Conservation (phyloP, 495 filamentous ascomycete genomes). For the Durotheca rogersii region DNA sequence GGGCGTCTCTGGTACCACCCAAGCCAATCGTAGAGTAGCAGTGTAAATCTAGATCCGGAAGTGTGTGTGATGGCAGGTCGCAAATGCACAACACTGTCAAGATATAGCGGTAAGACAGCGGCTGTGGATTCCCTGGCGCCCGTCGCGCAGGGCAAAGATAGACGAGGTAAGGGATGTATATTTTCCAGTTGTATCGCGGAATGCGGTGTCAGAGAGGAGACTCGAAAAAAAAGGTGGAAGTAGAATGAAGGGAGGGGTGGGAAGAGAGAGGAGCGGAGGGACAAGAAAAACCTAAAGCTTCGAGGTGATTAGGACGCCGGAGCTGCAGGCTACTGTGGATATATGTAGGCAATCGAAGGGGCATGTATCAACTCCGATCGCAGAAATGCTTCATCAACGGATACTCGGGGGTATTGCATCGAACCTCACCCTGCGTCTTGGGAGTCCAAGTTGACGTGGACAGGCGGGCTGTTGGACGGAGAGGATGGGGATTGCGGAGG, state of each 20-base stretch:
- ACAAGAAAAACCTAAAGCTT: not conserved
- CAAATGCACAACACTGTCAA: constrained; percentile 1
- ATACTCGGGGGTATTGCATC: too few relatives aligned
- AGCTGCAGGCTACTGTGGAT: too few relatives aligned
- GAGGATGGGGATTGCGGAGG: constrained; percentile 5
- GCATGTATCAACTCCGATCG: not conserved
- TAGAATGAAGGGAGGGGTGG: not conserved
- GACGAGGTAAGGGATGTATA: not conserved
- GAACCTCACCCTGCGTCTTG: too few relatives aligned
- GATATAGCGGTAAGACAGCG: constrained; percentile 18
- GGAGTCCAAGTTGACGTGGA: constrained; percentile 3
- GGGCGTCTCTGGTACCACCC: not conserved
- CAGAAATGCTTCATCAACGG: not conserved
- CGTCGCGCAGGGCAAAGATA: not conserved
- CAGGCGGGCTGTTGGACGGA: not conserved
- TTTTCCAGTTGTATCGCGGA: not conserved
- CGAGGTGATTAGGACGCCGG: not conserved
- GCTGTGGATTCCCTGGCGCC: constrained; percentile 11
- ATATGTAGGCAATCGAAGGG: not conserved
- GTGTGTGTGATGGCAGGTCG: constrained; percentile 2
- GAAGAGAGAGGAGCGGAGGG: not conserved
- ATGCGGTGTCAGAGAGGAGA: too few relatives aligned
- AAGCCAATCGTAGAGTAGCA: constrained; percentile 11
- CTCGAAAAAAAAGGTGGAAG: not conserved
- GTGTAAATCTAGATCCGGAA: constrained; percentile 1